phyloP scores from a whole-genome alignment of 225 moss, liverwort and hornwort species.

The Climacium dendroides region DNA sequence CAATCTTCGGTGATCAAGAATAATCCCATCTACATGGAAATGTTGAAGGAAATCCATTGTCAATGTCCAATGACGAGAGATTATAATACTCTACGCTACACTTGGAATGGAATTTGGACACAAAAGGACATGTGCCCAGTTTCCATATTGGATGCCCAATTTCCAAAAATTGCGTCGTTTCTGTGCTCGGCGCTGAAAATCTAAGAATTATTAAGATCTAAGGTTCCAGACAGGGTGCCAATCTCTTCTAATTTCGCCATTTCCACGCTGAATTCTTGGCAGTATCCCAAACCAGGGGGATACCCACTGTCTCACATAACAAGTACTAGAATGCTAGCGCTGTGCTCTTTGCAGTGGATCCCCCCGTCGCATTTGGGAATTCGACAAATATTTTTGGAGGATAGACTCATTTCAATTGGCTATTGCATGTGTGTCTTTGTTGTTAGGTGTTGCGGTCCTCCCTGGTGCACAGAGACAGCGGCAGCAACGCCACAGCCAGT shows the following conservation, averaged over 20 bases:
- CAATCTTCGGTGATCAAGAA: not conserved
- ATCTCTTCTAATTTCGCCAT: not conserved
- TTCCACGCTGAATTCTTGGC: not conserved
- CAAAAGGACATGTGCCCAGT: not conserved
- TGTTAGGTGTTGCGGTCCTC: not conserved
- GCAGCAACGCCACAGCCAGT: not conserved
- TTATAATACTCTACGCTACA: not conserved
- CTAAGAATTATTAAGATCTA: no score
- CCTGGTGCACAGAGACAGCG: not conserved
- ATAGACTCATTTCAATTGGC: not conserved
- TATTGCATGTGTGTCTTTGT: no score
- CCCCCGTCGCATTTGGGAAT: not conserved
- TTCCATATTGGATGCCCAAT: not conserved
- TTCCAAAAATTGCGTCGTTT: not conserved
- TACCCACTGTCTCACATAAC: not conserved
- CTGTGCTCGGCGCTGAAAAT: not conserved
- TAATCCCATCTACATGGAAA: no score
- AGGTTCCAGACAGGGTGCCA: no score
- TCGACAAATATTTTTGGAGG: not conserved
- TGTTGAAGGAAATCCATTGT: not conserved
- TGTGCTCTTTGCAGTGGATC: not conserved
- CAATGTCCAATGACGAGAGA: not conserved
- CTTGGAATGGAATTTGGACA: not conserved
- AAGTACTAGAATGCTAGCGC: not conserved
- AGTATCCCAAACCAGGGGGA: no score